Conservation (phyloP, 2,329 filamentous ascomycete species). For the Talaromyces sp. region DNA sequence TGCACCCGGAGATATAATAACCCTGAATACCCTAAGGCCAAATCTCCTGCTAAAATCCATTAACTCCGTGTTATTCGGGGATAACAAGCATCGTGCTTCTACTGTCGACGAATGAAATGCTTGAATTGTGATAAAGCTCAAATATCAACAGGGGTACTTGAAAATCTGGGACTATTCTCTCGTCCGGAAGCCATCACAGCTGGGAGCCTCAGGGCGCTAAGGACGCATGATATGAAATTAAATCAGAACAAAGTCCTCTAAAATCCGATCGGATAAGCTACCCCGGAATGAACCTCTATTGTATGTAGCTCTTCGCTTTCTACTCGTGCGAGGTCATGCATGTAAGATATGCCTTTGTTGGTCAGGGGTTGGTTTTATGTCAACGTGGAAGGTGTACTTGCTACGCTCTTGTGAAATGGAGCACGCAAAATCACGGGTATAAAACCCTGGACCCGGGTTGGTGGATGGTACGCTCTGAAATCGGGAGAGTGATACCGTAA, state of each 20-base stretch:
- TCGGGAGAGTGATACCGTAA: neutral
- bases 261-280: neutral
- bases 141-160: neutral
- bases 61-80: constrained; percentile 6
- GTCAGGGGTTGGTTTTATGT: neutral
- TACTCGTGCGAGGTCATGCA: neutral
- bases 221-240: neutral
- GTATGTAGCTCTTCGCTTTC: neutral
- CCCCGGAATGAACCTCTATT: neutral
- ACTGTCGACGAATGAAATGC: neutral
- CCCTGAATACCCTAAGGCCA: neutral
- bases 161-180: too few species aligned
- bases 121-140: neutral
- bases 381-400: neutral
- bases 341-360: neutral
- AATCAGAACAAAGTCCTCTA: neutral
- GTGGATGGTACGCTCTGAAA: neutral
- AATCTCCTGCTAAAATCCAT: neutral
- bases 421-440: neutral
- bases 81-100: neutral
- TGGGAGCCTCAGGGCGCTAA: neutral
- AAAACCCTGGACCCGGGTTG: neutral
- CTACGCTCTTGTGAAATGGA: neutral
- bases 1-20: neutral
- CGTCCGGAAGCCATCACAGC: neutral